phyloP scores from a whole-genome alignment of 768 basidiomycete species.

The Pisolithus microcarpus region DNA sequence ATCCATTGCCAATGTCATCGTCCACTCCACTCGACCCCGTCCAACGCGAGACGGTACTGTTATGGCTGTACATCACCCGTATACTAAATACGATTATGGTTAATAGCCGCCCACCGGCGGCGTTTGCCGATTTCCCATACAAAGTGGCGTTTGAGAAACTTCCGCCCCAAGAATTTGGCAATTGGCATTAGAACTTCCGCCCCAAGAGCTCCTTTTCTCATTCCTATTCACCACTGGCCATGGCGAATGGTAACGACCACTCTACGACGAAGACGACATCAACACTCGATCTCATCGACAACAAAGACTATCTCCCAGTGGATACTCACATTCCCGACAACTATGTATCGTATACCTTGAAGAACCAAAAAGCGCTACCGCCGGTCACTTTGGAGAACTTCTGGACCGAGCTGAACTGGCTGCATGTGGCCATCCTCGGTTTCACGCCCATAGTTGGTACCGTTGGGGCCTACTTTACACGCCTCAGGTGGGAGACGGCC shows the following conservation, averaged over 20 bases:
- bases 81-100: too few relatives aligned
- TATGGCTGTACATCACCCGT: too few relatives aligned
- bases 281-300: conserved; percentile 10
- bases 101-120: too few relatives aligned
- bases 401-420: conserved; percentile 63
- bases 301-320: conserved; percentile 24
- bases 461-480: conserved; percentile 61
- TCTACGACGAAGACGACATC: conserved; percentile 1
- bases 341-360: conserved; percentile 72
- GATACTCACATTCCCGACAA: conserved; percentile 71
- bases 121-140: too few relatives aligned
- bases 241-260: conserved; percentile 7
- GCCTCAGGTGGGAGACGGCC: conserved; percentile 66
- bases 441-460: conserved; percentile 68
- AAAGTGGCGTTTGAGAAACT: too few relatives aligned
- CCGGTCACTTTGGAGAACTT: conserved; percentile 58
- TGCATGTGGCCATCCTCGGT: conserved; percentile 66
- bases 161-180: too few relatives aligned
- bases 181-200: too few relatives aligned
- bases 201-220: conserved; percentile 7
- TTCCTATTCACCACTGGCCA: conserved; percentile 10
- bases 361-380: conserved; percentile 58
- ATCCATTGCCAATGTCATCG: too few relatives aligned
- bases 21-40: too few relatives aligned
- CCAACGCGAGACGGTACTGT: too few relatives aligned